Percentiles rank a stretch among this genome's conserved stretches.
phyloP scores from a whole-genome alignment of 2,329 filamentous ascomycete species.

The Ceratocystis lukuohia region DNA sequence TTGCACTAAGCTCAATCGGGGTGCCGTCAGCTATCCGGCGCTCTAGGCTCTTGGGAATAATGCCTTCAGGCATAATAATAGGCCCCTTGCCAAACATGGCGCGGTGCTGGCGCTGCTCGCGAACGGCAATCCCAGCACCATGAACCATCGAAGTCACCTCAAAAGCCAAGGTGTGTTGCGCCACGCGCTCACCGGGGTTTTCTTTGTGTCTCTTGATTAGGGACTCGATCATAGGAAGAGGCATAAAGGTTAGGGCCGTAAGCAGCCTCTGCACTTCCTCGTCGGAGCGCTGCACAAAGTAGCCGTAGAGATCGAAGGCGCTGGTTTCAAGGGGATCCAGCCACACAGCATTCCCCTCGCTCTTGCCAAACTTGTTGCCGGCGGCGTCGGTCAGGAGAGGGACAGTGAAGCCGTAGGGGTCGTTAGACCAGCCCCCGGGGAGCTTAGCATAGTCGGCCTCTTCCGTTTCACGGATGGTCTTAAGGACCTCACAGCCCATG shows the following conservation, averaged over 20 bases:
- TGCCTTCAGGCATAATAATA: constrained; percentile 15
- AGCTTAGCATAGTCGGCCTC: constrained; percentile 32
- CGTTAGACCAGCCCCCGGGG: constrained; percentile 33
- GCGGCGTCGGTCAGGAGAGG: constrained; percentile 75
- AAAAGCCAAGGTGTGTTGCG: constrained; percentile 70
- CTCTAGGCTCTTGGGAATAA: constrained; percentile 15
- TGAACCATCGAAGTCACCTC: constrained; percentile 76
- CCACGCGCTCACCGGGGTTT: constrained; percentile 57
- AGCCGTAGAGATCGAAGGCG: constrained; percentile 78
- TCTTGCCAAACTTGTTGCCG: constrained; percentile 90
- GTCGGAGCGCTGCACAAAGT: constrained; percentile 74
- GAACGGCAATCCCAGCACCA: constrained; percentile 48
- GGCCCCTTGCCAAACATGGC: constrained; percentile 34
- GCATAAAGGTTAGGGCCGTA: constrained; percentile 82
- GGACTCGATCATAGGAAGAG: constrained; percentile 50
- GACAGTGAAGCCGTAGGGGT: constrained; percentile 76
- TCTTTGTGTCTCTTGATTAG: constrained; percentile 54
- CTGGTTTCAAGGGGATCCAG: constrained; percentile 69
- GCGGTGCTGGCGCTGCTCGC: constrained; percentile 44
- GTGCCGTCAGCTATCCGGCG: constrained; percentile 15
- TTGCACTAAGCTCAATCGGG: constrained; percentile 19
- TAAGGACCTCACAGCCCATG: constrained; percentile 74
- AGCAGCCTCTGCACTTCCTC: constrained; percentile 68
- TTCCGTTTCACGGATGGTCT: constrained; percentile 51
- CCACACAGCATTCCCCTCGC: constrained; percentile 87